Percentiles rank a stretch among this genome's conserved stretches.
Conservation (phyloP, 306 rosid genomes). For the Hippophae rhamnoides region DNA sequence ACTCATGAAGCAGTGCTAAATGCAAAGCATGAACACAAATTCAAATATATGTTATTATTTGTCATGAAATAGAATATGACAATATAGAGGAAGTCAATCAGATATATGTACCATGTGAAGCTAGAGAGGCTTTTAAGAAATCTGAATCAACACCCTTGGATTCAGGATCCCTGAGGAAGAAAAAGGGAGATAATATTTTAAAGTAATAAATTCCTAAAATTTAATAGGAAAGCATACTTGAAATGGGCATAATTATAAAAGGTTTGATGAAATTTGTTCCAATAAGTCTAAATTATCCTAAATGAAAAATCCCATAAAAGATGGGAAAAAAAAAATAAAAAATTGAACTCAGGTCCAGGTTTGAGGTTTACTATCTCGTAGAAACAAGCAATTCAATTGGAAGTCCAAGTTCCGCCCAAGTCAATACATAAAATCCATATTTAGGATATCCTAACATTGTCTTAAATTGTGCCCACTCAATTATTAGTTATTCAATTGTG, state of each 20-base stretch:
- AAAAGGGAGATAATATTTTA: not conserved
- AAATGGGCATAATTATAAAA: no score
- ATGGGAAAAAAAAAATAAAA: no score
- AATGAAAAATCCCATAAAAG: no score
- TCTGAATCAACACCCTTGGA: slow-evolving; percentile 57
- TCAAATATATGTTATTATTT: no score
- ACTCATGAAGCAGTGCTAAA: not conserved
- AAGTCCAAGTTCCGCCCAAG: no score
- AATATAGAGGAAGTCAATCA: not conserved
- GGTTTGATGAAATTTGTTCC: not conserved
- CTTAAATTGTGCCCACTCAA: not conserved
- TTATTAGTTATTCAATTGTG: not conserved
- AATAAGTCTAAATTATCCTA: no score
- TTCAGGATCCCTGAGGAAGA: slow-evolving; percentile 72
- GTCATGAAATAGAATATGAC: not conserved
- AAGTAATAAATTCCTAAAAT: not conserved
- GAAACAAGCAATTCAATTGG: no score
- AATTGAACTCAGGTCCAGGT: no score
- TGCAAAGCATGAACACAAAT: not conserved
- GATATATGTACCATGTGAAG: slow-evolving; percentile 47
- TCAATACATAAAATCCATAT: no score
- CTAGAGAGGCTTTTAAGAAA: slow-evolving; percentile 61
- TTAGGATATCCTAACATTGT: no score
- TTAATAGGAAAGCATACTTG: not conserved
- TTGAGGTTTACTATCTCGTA: no score